phyloP scores from a whole-genome alignment of 1,284 basidiomycete genomes.

The Sporisorium reilianum region DNA sequence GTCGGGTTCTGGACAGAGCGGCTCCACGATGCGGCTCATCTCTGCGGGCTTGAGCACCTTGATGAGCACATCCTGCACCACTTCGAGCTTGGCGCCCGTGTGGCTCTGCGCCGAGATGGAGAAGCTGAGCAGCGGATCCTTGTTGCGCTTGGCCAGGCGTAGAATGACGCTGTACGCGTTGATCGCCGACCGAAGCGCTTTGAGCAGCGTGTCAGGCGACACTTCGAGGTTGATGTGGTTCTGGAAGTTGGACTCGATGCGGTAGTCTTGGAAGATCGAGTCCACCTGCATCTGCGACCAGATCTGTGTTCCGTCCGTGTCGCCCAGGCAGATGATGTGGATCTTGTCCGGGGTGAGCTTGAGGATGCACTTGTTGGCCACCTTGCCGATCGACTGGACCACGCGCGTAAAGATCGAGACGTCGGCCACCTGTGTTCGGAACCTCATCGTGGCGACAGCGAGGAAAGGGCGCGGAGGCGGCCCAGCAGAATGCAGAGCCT shows the following conservation, averaged over 20 bases:
- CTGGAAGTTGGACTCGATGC: constrained; percentile 68
- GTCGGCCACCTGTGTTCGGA: constrained; percentile 63
- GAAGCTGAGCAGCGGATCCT: constrained; percentile 65
- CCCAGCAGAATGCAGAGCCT: constrained; percentile 12
- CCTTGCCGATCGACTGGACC: constrained; percentile 63
- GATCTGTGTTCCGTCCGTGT: constrained; percentile 64
- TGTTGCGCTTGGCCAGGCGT: constrained; percentile 66
- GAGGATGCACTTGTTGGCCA: constrained; percentile 65
- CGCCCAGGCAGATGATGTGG: constrained; percentile 65
- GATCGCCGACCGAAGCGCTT: constrained; percentile 61
- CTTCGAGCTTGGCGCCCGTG: constrained; percentile 58
- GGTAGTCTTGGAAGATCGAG: constrained; percentile 58
- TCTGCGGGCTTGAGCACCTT: constrained; percentile 66
- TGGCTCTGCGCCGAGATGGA: constrained; percentile 58
- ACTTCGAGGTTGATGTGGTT: constrained; percentile 70
- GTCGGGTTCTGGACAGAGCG: constrained; percentile 65
- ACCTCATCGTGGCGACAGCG: constrained; percentile 53
- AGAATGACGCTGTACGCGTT: constrained; percentile 61
- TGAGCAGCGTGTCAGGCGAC: constrained; percentile 63
- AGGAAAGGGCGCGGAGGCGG: constrained; percentile 2
- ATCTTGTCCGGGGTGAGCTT: constrained; percentile 63
- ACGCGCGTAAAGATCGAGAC: constrained; percentile 58
- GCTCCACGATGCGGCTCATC: constrained; percentile 64
- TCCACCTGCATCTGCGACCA: constrained; percentile 66
- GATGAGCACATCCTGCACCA: constrained; percentile 68